Evolutionary conservation across 805 yeast genomes (phyloP), one percentile per base, ranked within the genome.

Genomic region (Isabelozyma pseudorhagii): DNA sequence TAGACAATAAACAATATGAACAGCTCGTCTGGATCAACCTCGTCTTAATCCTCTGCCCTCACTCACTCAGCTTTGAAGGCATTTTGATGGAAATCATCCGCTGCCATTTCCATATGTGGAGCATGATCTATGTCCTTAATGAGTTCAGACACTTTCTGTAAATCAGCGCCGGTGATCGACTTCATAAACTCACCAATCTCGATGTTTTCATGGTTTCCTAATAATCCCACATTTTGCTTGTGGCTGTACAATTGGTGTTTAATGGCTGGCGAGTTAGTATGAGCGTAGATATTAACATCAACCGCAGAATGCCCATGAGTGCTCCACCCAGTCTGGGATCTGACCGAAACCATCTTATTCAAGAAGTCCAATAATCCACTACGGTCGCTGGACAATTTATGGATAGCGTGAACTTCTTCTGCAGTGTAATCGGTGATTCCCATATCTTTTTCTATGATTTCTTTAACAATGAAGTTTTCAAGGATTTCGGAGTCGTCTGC

Each of bases 221-320:
- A 78, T 48, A 91, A 72, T 9, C 80, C 73, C 17, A 75, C 65
- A 49, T 71, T 63, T 1, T 58, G 50, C 18, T 52, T 49, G 14
- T 58, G 54, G 6, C 59, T 52, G 8, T 80, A 56, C 49, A 73
- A 66, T 55, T 74, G 59, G 2, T 54, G 42, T 60, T 68, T 68
- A 29, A 83, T 74, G 7, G 68, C 58, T 45, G 74, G 71, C 25
- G 78, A 81, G 58, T 85, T 85, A 31, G 91, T 79, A 63, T 85
- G 79, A 0, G 87, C 97, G 64, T 92, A 92, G 45, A 93, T 87
- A 61, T 93, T 92, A 38, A 92, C 97, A 67, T 92, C 98, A 13
- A 92, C 97, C 0, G 97, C 97, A 17, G 96, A 85, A 67, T 92
- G 98, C 29, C 97, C 98, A 61, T 90, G 96, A 0, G 97, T 92